Percentiles rank a stretch among this genome's conserved stretches.
phyloP scores from a whole-genome alignment of 495 filamentous ascomycete genomes.

The Parachaetomium inaequale region DNA sequence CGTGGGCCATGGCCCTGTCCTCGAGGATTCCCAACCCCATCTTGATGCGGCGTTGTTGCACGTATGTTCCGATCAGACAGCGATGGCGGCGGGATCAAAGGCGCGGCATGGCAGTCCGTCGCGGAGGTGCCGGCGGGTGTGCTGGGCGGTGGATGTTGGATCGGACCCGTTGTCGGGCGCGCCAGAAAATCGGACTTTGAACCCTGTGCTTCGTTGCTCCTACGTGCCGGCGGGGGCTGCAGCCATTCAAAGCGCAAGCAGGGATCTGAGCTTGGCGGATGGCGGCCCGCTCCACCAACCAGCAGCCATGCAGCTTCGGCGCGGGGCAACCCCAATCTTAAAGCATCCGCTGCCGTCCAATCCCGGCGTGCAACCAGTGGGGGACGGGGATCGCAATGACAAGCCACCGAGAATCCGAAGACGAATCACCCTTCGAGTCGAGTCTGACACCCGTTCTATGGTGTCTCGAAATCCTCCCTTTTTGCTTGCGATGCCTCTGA shows the following conservation, averaged over 20 bases:
- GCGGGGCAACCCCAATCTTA: constrained; percentile 10
- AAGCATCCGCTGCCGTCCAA: background rate
- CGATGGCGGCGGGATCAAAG: background rate
- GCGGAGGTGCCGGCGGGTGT: background rate
- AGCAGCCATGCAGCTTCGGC: background rate
- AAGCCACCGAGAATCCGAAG: background rate
- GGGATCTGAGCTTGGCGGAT: constrained; percentile 4
- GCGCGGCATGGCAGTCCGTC: background rate
- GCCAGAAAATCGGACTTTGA: background rate
- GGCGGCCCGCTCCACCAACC: background rate
- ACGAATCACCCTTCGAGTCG: background rate
- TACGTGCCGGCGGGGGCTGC: background rate
- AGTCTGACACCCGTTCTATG: background rate
- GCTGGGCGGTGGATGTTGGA: background rate
- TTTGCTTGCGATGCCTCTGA: background rate
- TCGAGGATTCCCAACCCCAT: constrained; percentile 88
- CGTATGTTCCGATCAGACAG: background rate
- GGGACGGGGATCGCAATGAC: constrained; percentile 9
- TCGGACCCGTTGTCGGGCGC: background rate
- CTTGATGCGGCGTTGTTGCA: constrained; percentile 17
- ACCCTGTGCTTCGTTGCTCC: background rate
- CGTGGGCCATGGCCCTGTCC: constrained; percentile 56
- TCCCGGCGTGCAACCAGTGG: background rate
- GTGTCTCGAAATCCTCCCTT: background rate
- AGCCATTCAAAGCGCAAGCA: background rate